Evolutionary conservation across 768 basidiomycete species (phyloP), one percentile per base, ranked within the genome.

Genomic region (Mycena venus): DNA sequence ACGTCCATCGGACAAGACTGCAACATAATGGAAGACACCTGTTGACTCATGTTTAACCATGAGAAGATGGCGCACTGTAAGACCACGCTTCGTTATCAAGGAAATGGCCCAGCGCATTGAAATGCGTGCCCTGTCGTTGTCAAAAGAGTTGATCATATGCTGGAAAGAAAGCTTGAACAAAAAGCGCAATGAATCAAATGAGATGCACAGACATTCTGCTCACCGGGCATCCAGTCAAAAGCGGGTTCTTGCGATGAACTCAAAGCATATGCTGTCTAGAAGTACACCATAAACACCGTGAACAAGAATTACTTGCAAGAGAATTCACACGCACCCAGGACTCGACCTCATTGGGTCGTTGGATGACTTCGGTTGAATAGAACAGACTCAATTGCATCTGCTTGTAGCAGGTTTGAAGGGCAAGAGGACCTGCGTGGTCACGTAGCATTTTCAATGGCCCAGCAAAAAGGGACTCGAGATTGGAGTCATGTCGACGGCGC

Each of bases 311-410:
- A 60, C 32, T 42, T 29, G 4, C 2, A 29, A 44, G 40, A 42
- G 17, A 53, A 53, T 65, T 23, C 3, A n/a, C n/a, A n/a, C 44
- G 4, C 10, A n/a, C 44, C 44, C 44, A 47, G 19, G 44, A 47
- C 1, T 21, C 10, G 21, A n/a, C 38, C 19, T 81, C 81, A 0
- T 75, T 62, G 4, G 83, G 84, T 11, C 63, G 73, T 27, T 78
- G 79, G 0, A 84, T 5, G 1, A 77, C 65, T 53, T 80, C 73
- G 3, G 80, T 78, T 0, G 38, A 32, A 73, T 85, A 85, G 53
- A 74, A 85, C 25, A 84, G 34, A 40, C 81, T 80, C 17, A 76
- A 17, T 64, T 81, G 69, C 83, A 86, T 85, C 55, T 86, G 77
- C 23, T 74, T 63, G 55, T 73, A 84, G 53, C 75, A 78, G 7